These are phyloP conservation scores for Metschnikowia drakensbergensis DNA, from an alignment of 805 yeast species.

Conservation along the genomic window DNA sequence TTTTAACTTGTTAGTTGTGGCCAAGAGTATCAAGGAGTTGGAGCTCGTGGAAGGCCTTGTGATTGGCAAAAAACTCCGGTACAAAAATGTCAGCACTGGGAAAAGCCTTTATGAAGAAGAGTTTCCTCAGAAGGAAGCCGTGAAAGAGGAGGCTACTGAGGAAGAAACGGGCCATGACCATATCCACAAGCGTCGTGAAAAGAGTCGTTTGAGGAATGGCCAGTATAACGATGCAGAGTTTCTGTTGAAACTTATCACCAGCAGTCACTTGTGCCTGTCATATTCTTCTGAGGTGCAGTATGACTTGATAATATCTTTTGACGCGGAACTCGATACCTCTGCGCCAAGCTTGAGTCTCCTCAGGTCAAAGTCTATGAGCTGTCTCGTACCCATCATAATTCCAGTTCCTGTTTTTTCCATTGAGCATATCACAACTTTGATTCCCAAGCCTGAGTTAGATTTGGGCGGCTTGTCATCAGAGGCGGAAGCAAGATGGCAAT, in stretches of 20 bases:
- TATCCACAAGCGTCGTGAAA: constrained; percentile 6
- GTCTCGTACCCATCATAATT: constrained; percentile 29
- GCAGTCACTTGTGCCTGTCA: constrained; percentile 15
- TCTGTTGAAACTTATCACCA: constrained; percentile 15
- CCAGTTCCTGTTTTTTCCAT: constrained; percentile 35
- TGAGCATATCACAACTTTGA: constrained; percentile 26
- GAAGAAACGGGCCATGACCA: constrained; percentile 12
- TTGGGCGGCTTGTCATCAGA: constrained; percentile 17
- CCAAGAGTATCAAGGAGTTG: constrained; percentile 61
- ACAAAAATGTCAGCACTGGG: constrained; percentile 64
- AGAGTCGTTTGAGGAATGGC: not conserved
- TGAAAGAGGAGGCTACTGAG: constrained; percentile 10
- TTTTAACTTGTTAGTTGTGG: constrained; percentile 42
- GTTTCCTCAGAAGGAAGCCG: not conserved
- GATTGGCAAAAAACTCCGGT: constrained; percentile 65
- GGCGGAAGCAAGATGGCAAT: constrained; percentile 31
- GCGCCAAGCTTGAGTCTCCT: constrained; percentile 37
- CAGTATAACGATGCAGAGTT: constrained; percentile 8
- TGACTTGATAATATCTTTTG: constrained; percentile 37
- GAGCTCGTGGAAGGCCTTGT: constrained; percentile 76
- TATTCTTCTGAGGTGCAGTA: constrained; percentile 14
- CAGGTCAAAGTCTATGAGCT: constrained; percentile 16
- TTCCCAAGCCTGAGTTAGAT: constrained; percentile 21
- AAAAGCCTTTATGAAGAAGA: constrained; percentile 45
- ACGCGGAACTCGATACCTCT: constrained; percentile 27